Evolutionary conservation across 2,329 filamentous ascomycete genomes (phyloP).

Genomic region (Phaeosphaeriaceae sp.): DNA sequence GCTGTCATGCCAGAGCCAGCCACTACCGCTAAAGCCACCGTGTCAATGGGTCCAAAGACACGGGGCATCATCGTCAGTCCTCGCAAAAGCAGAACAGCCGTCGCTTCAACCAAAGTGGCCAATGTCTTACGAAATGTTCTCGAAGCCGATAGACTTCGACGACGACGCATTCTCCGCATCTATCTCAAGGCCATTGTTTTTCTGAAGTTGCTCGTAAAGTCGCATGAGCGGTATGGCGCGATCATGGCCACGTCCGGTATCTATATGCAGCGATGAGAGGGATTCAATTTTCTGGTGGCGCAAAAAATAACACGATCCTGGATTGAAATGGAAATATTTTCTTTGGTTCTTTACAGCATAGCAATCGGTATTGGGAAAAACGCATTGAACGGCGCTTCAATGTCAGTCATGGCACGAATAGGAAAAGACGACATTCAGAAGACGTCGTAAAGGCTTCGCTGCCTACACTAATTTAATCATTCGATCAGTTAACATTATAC

Average conservation of each 20-base stretch:
- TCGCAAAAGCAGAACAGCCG: constrained; percentile 14
- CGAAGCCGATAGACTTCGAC: constrained; percentile 29
- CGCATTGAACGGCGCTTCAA: background rate
- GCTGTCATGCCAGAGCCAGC: constrained; percentile 27
- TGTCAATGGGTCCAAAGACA: constrained; percentile 24
- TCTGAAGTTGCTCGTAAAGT: constrained; percentile 28
- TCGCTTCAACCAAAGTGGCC: constrained; percentile 11
- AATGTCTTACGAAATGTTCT: constrained; percentile 29
- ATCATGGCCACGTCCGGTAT: constrained; percentile 35
- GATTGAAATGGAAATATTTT: background rate
- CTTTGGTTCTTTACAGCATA: background rate
- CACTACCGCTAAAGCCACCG: constrained; percentile 21
- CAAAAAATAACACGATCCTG: background rate
- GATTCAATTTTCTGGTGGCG: background rate
- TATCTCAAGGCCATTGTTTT: constrained; percentile 35
- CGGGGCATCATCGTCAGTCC: constrained; percentile 30
- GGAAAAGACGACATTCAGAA: background rate
- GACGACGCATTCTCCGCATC: constrained; percentile 24
- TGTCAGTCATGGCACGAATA: background rate
- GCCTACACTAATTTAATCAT: no score
- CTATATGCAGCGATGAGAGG: constrained; percentile 33
- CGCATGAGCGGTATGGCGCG: constrained; percentile 33
- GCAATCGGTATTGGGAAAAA: background rate
- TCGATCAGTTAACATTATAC: no score
- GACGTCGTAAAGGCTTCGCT: background rate